A percentile compares a stretch with the other conserved stretches of the same genome.
These are phyloP conservation scores for Cyclocybe cylindracea DNA, from an alignment of 768 basidiomycete species.

Conservation along the genomic window DNA sequence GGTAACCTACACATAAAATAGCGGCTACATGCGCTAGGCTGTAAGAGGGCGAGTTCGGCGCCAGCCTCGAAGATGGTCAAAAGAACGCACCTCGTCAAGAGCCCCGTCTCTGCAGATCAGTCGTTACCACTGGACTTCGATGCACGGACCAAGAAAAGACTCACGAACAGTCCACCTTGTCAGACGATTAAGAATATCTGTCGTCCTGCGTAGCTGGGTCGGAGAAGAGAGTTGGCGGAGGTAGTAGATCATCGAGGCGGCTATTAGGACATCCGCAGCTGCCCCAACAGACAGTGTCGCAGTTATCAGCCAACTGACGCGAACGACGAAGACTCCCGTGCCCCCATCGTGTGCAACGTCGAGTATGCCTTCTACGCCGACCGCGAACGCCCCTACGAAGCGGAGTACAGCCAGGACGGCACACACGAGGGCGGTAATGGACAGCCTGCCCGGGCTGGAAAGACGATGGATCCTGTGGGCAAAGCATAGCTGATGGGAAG, in stretches of 20 bases:
- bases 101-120: constrained; percentile 12
- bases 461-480: no score
- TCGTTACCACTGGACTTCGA: not conserved
- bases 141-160: not conserved
- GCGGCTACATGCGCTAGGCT: constrained; percentile 15
- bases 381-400: constrained; percentile 11
- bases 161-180: constrained; percentile 15
- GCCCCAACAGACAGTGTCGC: constrained; percentile 11
- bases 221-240: constrained; percentile 11
- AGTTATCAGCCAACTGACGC: constrained; percentile 11
- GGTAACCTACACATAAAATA: constrained; percentile 14
- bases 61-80: not conserved
- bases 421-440: not conserved
- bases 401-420: constrained; percentile 7
- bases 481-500: no score
- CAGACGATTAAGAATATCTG: constrained; percentile 13
- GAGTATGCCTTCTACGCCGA: constrained; percentile 8
- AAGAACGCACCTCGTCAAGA: constrained; percentile 14
- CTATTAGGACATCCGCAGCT: constrained; percentile 14
- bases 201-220: constrained; percentile 10
- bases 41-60: not conserved
- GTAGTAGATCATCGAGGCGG: constrained; percentile 14
- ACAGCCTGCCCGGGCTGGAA: no score
- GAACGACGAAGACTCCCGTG: constrained; percentile 7
- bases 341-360: constrained; percentile 14